These are phyloP conservation scores for Mentha longifolia DNA, from an alignment of 257 asterid genomes.

Conservation along the genomic window DNA sequence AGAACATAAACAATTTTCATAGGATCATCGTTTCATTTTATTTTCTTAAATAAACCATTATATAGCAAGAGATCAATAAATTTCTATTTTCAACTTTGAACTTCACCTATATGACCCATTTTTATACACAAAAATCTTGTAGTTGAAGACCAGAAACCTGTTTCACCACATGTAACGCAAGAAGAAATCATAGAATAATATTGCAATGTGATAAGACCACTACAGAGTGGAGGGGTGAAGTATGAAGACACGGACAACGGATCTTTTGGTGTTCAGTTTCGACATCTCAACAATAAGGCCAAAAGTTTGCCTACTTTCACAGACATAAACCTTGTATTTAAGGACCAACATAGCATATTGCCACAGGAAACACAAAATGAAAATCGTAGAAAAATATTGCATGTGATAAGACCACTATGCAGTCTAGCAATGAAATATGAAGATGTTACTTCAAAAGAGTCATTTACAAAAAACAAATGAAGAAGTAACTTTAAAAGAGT, in stretches of 20 bases:
- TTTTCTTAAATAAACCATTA: not conserved
- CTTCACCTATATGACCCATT: no score
- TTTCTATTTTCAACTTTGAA: no score
- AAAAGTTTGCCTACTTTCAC: no score
- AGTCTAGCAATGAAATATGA: not conserved
- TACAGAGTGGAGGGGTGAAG: not conserved
- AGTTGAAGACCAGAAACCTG: no score
- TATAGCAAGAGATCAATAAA: not conserved
- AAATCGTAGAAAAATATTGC: not conserved
- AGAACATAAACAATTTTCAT: not conserved
- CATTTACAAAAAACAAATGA: not conserved
- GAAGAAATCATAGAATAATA: not conserved
- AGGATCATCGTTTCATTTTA: not conserved
- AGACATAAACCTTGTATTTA: no score
- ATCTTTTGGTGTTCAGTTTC: no score
- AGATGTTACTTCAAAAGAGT: not conserved
- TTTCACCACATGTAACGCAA: not conserved
- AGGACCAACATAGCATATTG: no score
- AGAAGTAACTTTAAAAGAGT: not conserved
- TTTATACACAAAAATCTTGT: no score
- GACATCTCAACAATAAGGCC: no score
- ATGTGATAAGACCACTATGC: not conserved
- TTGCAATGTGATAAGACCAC: not conserved
- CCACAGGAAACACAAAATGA: not conserved
- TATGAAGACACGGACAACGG: not conserved